Evolutionary conservation across 2,329 filamentous ascomycete genomes (phyloP).

Genomic region (Hirsutella thompsonii): DNA sequence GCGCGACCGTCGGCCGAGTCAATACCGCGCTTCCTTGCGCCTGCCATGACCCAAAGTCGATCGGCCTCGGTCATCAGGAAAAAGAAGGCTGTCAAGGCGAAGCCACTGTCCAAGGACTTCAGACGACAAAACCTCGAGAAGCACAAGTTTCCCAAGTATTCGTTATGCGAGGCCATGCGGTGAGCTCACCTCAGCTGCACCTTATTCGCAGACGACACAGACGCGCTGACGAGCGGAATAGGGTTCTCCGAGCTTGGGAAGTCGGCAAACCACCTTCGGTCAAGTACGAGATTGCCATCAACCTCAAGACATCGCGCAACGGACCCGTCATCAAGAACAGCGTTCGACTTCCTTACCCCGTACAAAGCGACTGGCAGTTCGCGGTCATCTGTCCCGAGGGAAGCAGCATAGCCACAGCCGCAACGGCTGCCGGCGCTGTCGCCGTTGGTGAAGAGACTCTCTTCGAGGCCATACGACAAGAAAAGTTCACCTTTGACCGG

Average conservation of each 20-base stretch:
- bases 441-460: conserved; percentile 77
- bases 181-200: conserved; percentile 21
- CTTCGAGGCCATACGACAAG: conserved; percentile 63
- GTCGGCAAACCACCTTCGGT: conserved; percentile 64
- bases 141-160: conserved; percentile 53
- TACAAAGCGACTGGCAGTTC: conserved; percentile 78
- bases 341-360: conserved; percentile 76
- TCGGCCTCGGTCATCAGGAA: conserved; percentile 26
- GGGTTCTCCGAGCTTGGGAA: conserved; percentile 85
- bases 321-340: conserved; percentile 79
- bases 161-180: conserved; percentile 89
- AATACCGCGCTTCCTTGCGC: conserved; percentile 37
- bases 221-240: conserved; percentile 20
- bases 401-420: conserved; percentile 60
- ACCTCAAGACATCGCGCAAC: conserved; percentile 71
- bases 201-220: background rate
- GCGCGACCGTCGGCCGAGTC: conserved; percentile 26
- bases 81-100: conserved; percentile 42
- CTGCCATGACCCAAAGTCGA: conserved; percentile 30
- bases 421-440: conserved; percentile 64
- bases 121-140: conserved; percentile 54
- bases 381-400: conserved; percentile 84
- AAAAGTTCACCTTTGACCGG: conserved; percentile 75
- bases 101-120: conserved; percentile 49
- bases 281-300: conserved; percentile 86